These are phyloP conservation scores for Zymoseptoria brevis DNA, from an alignment of 2,329 filamentous ascomycete genomes.

Conservation along the genomic window DNA sequence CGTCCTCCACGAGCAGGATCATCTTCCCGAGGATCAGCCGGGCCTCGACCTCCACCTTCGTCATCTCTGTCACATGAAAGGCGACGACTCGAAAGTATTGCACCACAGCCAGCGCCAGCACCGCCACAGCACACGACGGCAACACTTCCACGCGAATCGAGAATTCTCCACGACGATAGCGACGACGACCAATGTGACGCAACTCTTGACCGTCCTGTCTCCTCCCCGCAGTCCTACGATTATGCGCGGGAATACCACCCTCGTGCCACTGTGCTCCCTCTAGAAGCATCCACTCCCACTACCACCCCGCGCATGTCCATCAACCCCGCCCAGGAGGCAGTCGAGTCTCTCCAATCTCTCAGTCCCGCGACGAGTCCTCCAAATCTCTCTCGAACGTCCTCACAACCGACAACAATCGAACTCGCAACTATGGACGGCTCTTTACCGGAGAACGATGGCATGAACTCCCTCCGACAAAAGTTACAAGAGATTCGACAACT, in stretches of 20 bases:
- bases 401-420: not conserved
- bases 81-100: too few relatives aligned
- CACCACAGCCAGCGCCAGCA: too few relatives aligned
- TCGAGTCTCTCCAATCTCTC: not conserved
- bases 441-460: conserved; percentile 44
- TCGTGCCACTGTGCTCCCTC: not conserved
- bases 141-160: not conserved
- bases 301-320: not conserved
- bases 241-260: not conserved
- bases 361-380: not conserved
- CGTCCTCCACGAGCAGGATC: not conserved
- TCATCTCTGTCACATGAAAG: not conserved
- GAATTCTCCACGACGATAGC: not conserved
- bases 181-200: not conserved
- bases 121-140: not conserved
- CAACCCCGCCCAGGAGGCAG: not conserved
- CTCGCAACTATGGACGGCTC: conserved; percentile 14
- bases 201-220: not conserved
- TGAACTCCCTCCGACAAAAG: conserved; percentile 39
- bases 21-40: not conserved
- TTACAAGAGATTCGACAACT: conserved; percentile 42
- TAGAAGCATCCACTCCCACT: not conserved
- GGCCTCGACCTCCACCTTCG: not conserved
- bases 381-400: not conserved
- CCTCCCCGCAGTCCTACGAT: not conserved